Percentiles rank a stretch among this genome's conserved stretches.
These are phyloP conservation scores for Blastomyces emzantsi DNA, from an alignment of 2,329 filamentous ascomycete genomes.

Conservation along the genomic window DNA sequence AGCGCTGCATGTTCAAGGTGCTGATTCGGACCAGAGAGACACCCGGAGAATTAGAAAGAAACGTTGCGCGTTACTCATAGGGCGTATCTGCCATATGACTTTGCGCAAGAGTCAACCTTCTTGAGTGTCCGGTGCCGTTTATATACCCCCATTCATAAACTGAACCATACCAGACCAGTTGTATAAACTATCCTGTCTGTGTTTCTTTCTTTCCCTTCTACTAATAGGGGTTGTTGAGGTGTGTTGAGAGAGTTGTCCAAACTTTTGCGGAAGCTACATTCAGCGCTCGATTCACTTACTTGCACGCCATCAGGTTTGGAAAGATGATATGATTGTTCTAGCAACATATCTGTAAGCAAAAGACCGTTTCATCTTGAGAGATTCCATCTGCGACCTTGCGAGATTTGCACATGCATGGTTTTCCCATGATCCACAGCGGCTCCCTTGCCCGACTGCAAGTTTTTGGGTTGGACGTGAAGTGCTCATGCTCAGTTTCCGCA, in stretches of 20 bases:
- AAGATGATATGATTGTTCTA: neutral
- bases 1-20: neutral
- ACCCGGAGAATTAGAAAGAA: constrained; percentile 1
- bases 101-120: neutral
- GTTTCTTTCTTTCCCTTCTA: neutral
- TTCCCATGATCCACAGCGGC: neutral
- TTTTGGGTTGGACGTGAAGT: neutral
- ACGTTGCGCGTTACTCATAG: neutral
- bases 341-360: neutral
- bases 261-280: neutral
- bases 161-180: neutral
- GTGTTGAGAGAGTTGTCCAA: neutral
- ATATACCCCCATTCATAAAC: neutral
- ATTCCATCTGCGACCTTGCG: neutral
- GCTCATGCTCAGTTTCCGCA: neutral
- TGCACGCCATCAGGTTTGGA: neutral
- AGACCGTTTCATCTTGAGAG: neutral
- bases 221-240: neutral
- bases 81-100: neutral
- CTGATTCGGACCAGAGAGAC: neutral
- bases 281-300: neutral
- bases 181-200: neutral
- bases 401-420: neutral
- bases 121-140: neutral
- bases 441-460: neutral